Conservation (phyloP, 345 rosid species). For the Gynandropsis gynandra region DNA sequence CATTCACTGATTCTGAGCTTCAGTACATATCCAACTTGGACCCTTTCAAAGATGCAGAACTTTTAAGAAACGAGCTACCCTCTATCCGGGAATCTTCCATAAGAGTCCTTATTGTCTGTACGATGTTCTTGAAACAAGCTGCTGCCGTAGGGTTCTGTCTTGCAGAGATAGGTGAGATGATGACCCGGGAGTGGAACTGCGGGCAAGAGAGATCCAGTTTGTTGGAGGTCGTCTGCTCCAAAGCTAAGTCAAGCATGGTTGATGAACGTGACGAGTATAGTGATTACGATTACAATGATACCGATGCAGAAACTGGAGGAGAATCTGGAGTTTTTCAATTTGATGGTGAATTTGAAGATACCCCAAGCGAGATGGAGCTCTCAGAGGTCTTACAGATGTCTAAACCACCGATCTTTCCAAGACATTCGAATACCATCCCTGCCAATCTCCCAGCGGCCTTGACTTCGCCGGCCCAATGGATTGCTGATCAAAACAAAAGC, state of each 20-base stretch:
- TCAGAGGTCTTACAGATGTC: too few relatives aligned
- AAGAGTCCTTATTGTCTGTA: conserved; percentile 54
- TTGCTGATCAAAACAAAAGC: background rate
- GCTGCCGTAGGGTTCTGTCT: conserved; percentile 62
- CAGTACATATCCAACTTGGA: conserved; percentile 60
- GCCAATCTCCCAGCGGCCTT: conserved; percentile 22
- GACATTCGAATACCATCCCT: too few relatives aligned
- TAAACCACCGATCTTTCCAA: too few relatives aligned
- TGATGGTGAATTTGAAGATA: conserved; percentile 33
- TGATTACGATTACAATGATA: too few relatives aligned
- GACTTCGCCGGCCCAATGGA: conserved; percentile 29
- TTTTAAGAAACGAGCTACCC: conserved; percentile 45
- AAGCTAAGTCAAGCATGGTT: conserved; percentile 41
- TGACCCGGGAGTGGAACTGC: conserved; percentile 42
- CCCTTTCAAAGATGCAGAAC: conserved; percentile 54
- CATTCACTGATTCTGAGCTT: conserved; percentile 54
- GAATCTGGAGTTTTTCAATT: conserved; percentile 38
- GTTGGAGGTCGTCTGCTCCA: conserved; percentile 50
- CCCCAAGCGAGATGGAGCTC: conserved; percentile 4
- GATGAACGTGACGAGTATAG: too few relatives aligned
- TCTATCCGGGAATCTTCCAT: conserved; percentile 51
- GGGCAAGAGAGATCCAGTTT: conserved; percentile 43
- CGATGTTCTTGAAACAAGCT: conserved; percentile 57
- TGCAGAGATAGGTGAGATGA: conserved; percentile 70
- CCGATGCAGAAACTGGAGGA: conserved; percentile 20